Conservation (phyloP, 371 early-diverging fungal genomes). For the Rhizopus sp. region DNA sequence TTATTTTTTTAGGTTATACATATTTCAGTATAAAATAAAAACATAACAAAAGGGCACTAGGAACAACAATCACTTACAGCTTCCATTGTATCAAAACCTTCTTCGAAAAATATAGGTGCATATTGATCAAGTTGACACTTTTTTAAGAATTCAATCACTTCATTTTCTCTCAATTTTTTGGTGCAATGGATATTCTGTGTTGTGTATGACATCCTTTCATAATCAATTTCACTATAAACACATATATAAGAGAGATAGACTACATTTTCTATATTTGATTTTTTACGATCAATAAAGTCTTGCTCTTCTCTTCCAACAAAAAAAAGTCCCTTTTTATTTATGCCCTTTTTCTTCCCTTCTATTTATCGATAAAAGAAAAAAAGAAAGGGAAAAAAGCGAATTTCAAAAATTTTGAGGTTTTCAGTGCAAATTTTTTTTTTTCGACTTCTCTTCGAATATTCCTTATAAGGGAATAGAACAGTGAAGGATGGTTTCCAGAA, state of each 20-base stretch:
- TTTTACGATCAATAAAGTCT: neutral
- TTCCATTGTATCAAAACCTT: constrained; percentile 51
- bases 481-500: too few species aligned
- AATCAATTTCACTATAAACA: neutral
- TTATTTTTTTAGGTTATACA: neutral
- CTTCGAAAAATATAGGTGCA: constrained; percentile 31
- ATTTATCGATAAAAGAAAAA: too few species aligned
- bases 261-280: too few species aligned
- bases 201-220: constrained; percentile 1
- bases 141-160: constrained; percentile 25
- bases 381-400: too few species aligned
- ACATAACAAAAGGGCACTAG: constrained; percentile 1
- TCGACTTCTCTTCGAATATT: too few species aligned
- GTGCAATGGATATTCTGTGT: neutral
- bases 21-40: neutral
- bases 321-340: neutral
- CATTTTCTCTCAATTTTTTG: neutral
- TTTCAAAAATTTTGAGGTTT: too few species aligned
- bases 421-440: too few species aligned
- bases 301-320: neutral
- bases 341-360: too few species aligned
- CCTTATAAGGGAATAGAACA: too few species aligned
- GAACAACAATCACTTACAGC: constrained; percentile 30
- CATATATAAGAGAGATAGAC: too few species aligned
- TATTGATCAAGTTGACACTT: constrained; percentile 39